phyloP scores from a whole-genome alignment of 2,329 filamentous ascomycete species.

The Arthroderma uncinatum region DNA sequence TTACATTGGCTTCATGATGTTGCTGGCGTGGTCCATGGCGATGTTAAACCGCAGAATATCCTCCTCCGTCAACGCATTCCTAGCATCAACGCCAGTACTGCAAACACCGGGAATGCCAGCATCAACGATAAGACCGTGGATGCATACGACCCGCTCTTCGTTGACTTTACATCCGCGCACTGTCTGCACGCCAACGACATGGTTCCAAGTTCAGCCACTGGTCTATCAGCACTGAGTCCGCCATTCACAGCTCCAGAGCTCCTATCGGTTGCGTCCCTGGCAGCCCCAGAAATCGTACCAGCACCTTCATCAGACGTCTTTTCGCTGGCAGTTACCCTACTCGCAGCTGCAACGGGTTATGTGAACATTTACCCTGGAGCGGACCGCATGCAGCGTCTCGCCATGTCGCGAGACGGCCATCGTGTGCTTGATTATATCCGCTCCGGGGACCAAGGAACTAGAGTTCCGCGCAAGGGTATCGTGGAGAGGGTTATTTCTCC shows the following conservation, averaged over 20 bases:
- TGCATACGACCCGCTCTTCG: slow-evolving; percentile 32
- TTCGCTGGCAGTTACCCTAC: slow-evolving; percentile 36
- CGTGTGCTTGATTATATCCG: slow-evolving; percentile 33
- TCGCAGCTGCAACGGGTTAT: slow-evolving; percentile 37
- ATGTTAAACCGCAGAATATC: slow-evolving; percentile 40
- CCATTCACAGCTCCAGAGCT: slow-evolving; percentile 39
- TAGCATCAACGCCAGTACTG: background rate
- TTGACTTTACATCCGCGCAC: slow-evolving; percentile 36
- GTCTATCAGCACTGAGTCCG: slow-evolving; percentile 33
- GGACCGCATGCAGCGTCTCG: slow-evolving; percentile 31
- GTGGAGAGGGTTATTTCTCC: slow-evolving; percentile 31
- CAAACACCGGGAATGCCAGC: slow-evolving; percentile 1
- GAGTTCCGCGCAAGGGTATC: slow-evolving; percentile 31
- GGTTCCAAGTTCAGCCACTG: slow-evolving; percentile 7
- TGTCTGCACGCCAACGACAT: slow-evolving; percentile 15
- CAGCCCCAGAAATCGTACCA: slow-evolving; percentile 24
- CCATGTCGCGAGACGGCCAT: slow-evolving; percentile 36
- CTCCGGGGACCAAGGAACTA: slow-evolving; percentile 26
- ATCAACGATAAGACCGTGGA: slow-evolving; percentile 18
- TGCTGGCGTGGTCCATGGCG: slow-evolving; percentile 36
- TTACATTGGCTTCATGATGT: slow-evolving; percentile 35
- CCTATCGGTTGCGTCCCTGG: slow-evolving; percentile 23
- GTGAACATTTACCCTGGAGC: slow-evolving; percentile 33
- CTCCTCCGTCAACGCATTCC: slow-evolving; percentile 25
- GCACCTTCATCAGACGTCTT: slow-evolving; percentile 36